Evolutionary conservation across 192 early-diverging fungal genomes (phyloP).

Genomic region (Backusella luteola): DNA sequence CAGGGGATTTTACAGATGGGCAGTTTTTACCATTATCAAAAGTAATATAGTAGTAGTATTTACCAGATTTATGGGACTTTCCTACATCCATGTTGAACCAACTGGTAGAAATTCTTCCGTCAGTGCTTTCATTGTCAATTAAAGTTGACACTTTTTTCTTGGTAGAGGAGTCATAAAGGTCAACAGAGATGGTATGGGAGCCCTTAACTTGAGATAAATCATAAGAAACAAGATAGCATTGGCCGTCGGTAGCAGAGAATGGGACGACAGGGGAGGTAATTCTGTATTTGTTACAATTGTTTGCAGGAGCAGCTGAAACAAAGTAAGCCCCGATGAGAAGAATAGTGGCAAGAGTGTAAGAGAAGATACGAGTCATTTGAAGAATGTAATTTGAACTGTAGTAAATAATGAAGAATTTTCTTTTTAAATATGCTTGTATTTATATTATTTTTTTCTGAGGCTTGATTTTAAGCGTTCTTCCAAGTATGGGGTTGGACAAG

Average conservation of each 20-base stretch:
- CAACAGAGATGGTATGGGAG: not conserved
- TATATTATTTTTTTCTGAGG: not conserved
- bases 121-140: not conserved
- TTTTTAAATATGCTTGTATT: not conserved
- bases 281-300: not conserved
- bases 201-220: not conserved
- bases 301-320: conserved; percentile 10
- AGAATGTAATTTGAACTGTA: not conserved
- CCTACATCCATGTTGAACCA: conserved; percentile 8
- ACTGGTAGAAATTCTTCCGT: not conserved
- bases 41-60: not conserved
- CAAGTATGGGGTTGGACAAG: not conserved
- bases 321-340: not conserved
- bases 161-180: not conserved
- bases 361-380: not conserved
- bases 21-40: conserved; percentile 8
- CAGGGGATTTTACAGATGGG: not conserved
- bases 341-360: not conserved
- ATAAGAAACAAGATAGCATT: conserved; percentile 3
- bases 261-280: not conserved
- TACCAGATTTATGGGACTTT: conserved; percentile 1
- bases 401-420: not conserved
- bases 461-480: not conserved
- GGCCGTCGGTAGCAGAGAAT: not conserved
- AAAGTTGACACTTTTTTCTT: not conserved